Percentiles rank a stretch among this genome's conserved stretches.
Conservation (phyloP, 306 rosid species). For the Trichosanthes truncata region DNA sequence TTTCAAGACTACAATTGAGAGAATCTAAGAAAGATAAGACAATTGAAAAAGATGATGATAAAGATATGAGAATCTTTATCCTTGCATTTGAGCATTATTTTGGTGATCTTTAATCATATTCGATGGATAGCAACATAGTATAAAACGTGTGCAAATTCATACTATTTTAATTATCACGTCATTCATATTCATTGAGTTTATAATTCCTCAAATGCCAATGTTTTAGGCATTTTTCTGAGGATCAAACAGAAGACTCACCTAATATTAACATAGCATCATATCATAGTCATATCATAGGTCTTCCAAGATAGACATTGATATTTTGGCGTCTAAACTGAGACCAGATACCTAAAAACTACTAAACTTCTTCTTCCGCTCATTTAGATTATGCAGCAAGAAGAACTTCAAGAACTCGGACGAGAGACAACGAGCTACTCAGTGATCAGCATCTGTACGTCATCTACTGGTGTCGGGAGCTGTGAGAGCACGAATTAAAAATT, state of each 20-base stretch:
- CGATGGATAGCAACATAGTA: background rate
- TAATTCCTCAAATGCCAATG: conserved; percentile 4
- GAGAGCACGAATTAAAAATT: conserved; percentile 25
- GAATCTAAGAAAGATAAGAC: background rate
- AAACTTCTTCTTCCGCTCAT: background rate
- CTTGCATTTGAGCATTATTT: background rate
- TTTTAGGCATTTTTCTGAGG: conserved; percentile 7
- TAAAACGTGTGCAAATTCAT: background rate
- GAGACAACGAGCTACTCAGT: conserved; percentile 45
- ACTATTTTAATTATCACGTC: background rate
- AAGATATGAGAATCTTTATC: background rate
- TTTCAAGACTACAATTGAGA: background rate
- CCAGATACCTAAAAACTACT: background rate
- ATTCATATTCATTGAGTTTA: background rate
- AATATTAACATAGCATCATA: conserved; percentile 1
- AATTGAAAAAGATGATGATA: background rate
- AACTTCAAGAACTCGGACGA: background rate
- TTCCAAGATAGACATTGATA: conserved; percentile 5
- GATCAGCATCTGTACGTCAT: conserved; percentile 65
- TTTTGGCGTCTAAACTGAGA: conserved; percentile 11
- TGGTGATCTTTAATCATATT: background rate
- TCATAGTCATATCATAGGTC: background rate
- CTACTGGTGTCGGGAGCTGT: conserved; percentile 64
- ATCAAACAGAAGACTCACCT: background rate
- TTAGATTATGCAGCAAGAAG: background rate